Base-by-base conservation (phyloP, 2,329 filamentous ascomycete species). In the Colletotrichum nymphaeae region DNA sequence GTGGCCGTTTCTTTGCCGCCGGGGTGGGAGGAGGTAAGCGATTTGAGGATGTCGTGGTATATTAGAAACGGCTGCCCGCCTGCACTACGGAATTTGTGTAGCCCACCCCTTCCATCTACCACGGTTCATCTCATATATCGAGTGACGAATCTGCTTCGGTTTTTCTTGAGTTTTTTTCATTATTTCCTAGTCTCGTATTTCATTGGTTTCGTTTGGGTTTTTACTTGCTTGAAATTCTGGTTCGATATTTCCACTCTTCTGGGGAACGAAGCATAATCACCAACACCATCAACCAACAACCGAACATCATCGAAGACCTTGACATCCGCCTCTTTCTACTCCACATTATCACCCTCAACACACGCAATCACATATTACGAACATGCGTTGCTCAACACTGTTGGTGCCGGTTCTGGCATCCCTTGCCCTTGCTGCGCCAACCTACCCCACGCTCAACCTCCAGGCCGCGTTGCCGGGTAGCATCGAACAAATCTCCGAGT, bases 321-420 rank as follows among this genome's bases (percentile, higher is more conserved):
- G 42, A 49, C 42, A 22, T 49, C 42, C 42, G 42, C 42, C 42
- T 16, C 56, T 22, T 63, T 64, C 26, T 64, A 55, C 58, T 28
- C 22, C 35, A 26, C 55, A n/a, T 22, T 53, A 28, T 37, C 52
- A 46, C 58, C 42, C 69, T 24, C 57, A 76, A 24, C 62, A 6
- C 14, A 63, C 26, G 49, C 32, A n/a, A n/a, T 49, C 4, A 49
- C 19, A 75, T 67, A 14, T 63, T 57, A 66, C 71, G 79, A 84
- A 79, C 63, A 92, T 92, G 90, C 86, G 84, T 78, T 81, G 83
- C 76, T 87, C 86, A 75, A 81, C 85, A 75, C 77, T 88, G 76
- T 75, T 89, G 62, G 76, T 84, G 46, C 85, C 88, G 63, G 83
- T 86, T 73, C 81, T 89, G 76, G 82, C 83, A 81, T 84, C 84